These are phyloP conservation scores for Symbiodinium pilosum DNA, from an alignment of 73 alveolate species.

Conservation along the genomic window DNA sequence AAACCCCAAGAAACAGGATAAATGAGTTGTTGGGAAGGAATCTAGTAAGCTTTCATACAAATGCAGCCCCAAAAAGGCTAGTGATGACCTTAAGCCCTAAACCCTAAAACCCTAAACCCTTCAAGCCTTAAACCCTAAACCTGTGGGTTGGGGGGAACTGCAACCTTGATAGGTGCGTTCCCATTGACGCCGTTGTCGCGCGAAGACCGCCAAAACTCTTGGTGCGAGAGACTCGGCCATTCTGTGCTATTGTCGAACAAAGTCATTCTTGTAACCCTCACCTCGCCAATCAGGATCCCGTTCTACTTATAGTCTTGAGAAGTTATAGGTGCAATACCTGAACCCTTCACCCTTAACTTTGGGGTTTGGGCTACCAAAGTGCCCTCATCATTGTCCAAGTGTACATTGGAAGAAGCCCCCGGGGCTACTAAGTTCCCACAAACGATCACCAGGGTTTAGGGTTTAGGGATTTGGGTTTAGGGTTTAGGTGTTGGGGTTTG, in stretches of 20 bases:
- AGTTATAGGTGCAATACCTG: no score
- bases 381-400: not conserved
- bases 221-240: not conserved
- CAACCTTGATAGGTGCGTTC: constrained; percentile 30
- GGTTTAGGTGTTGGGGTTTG: not conserved
- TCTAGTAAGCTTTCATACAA: no score
- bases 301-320: no score
- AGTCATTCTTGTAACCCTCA: no score
- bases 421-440: not conserved
- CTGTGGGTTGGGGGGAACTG: constrained; percentile 13
- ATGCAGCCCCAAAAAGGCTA: no score
- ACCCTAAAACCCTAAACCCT: not conserved
- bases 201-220: constrained; percentile 65
- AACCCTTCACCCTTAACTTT: not conserved
- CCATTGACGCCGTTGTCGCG: constrained; percentile 84
- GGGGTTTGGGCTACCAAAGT: not conserved
- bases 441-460: not conserved
- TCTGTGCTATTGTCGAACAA: no score
- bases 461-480: not conserved
- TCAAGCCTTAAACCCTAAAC: not conserved
- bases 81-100: not conserved
- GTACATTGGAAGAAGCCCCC: not conserved
- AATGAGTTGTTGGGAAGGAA: no score
- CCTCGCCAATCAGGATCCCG: no score
- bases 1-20: no score